A percentile compares a stretch with the other conserved stretches of the same genome.
phyloP scores from a whole-genome alignment of 2,329 filamentous ascomycete species.

The Paraphoma chrysanthemicola region DNA sequence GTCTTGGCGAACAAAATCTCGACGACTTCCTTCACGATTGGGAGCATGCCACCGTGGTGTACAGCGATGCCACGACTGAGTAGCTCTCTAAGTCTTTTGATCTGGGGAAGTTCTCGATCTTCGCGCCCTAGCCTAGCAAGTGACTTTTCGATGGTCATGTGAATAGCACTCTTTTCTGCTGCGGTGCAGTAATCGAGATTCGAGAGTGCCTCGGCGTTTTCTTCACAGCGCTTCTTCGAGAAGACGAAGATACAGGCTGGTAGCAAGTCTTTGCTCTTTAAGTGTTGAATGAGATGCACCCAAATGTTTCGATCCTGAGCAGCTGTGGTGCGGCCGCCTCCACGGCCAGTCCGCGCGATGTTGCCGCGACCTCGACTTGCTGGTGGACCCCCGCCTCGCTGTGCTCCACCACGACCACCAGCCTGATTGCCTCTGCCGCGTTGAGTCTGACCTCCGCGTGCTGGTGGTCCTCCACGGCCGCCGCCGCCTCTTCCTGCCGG shows the following conservation, averaged over 20 bases:
- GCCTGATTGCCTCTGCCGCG: constrained; percentile 56
- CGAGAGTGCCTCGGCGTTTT: constrained; percentile 92
- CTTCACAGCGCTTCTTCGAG: constrained; percentile 96
- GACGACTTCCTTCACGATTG: constrained; percentile 97
- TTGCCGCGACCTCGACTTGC: constrained; percentile 73
- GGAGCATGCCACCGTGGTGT: constrained; percentile 91
- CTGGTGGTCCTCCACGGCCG: constrained; percentile 50
- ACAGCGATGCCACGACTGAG: constrained; percentile 90
- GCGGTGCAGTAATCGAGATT: constrained; percentile 96
- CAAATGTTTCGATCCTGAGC: constrained; percentile 96
- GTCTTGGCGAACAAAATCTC: constrained; percentile 96
- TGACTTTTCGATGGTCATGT: constrained; percentile 97
- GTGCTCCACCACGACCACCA: constrained; percentile 54
- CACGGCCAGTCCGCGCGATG: constrained; percentile 85
- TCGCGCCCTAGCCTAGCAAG: constrained; percentile 89
- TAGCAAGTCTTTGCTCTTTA: constrained; percentile 84
- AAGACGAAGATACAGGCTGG: constrained; percentile 98
- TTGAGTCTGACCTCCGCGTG: constrained; percentile 59
- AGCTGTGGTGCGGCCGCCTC: constrained; percentile 84
- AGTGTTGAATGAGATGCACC: constrained; percentile 92
- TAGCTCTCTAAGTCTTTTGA: constrained; percentile 83
- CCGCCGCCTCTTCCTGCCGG: constrained; percentile 61
- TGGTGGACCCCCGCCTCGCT: constrained; percentile 63
- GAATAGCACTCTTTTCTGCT: constrained; percentile 92
- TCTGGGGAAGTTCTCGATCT: constrained; percentile 89